Base-by-base conservation (phyloP, 345 rosid species). In the Eucalyptus cloeziana region DNA sequence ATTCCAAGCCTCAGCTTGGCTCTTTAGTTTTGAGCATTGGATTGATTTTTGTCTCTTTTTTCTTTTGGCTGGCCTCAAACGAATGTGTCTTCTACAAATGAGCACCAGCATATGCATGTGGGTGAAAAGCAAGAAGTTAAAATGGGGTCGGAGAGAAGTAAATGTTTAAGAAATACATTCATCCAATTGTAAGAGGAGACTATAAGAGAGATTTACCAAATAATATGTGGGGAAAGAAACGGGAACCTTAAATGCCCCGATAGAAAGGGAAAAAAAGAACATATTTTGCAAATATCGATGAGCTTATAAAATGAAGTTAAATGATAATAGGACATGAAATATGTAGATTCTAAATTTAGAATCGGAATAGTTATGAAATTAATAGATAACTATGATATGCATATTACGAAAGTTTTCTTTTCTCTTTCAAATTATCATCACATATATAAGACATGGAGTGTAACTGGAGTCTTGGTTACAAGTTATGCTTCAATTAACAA, bases 291-390 rank as follows among this genome's bases (percentile, higher is more conserved):
- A 13, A 62, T 62, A 30, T 27, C 15, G 5, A 62, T 62, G 69
- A 62, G 1, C 6, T 56, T 1, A 30, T 27, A 11, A 60, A 27
- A 13, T 60, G 15, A 60, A 60, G 1, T 27, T 27, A 60, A 27
- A 25, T 5, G 14, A 12, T 60, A 60, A 25, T 5, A 30, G 4
- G 69, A 25, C 7, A 0, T 1, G 15, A 60, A 6, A 25, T 10
- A 25, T 13, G 0, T 62, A 6, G 0, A 1, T 12, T 62, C 8
- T 27, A 27, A 13, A 62, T 62, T 30, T 62, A 62, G 8, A 30
- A 62, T 62, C 1, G 2, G 2, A 13, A 30, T 27, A 11, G 33
- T 62, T 27, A 62, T 62, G 43, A 7, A 69, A 33, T 31, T 8
- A 69, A 31, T 16, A 0, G 11, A 33, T 69, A 69, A 31, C 0